Base-by-base conservation (phyloP, 2,329 filamentous ascomycete species). In the Sclerotinia spermophila region DNA sequence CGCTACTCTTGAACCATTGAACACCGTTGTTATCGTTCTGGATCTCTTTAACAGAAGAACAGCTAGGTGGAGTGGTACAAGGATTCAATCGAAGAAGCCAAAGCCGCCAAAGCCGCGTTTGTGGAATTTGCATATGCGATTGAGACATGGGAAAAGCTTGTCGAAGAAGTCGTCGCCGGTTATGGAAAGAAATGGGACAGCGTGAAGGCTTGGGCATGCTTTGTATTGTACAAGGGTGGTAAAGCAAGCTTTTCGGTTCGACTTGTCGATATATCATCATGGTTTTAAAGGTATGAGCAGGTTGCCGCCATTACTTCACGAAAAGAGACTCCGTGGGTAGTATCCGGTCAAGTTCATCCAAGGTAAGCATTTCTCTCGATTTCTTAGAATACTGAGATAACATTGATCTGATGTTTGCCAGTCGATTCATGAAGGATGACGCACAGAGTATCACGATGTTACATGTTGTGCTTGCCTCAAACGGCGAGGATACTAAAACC, bases 41-140 rank as follows among this genome's bases (percentile, higher is more conserved):
- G 94, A 97, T 82, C 94, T 93, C 86, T 96, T 97, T 83, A 86
- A 91, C 71, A 94, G 92, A 78, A 56, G 67, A 17, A 55, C 62
- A 64, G 77, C 17, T 64, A 87, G 84, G 58, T 83, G 86, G 60
- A 73, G 27, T 85, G 84, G 81, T 87, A 71, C 38, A 45, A 51
- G 86, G 79, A 83, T 82, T 53, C 82, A 89, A 30, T 82, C 81
- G 65, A 82, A 77, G 89, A 81, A 85, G 90, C 76, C 21, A 68
- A 71, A 30, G 60, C 30, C 3, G 40, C 53, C 5, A 73, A 67
- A 11, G 27, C 71, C 11, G 69, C 72, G 13, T 72, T 76, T 15
- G 5, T 58, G 19, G 30, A 38, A 4, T 55, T 62, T 13, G 38
- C 44, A 3, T 15, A 30, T 24, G 56, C 42, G 0, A 45, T 75